These are phyloP conservation scores for Hypericum perforatum DNA, from an alignment of 345 rosid species.

Conservation along the genomic window DNA sequence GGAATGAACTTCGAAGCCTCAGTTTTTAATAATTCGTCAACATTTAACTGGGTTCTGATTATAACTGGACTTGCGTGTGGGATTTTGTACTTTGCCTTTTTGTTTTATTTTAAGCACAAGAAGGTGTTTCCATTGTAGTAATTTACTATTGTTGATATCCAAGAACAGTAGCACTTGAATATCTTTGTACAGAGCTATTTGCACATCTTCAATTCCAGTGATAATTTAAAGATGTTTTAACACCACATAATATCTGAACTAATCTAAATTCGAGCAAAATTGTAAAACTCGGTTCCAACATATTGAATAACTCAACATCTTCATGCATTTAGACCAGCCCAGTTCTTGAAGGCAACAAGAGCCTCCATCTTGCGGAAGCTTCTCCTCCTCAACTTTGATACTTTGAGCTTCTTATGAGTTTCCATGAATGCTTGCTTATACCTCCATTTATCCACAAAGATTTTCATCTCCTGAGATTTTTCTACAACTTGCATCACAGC, in stretches of 20 bases:
- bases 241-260: no score
- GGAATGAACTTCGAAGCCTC: slow-evolving; percentile 80
- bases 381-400: slow-evolving; percentile 74
- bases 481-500: slow-evolving; percentile 95
- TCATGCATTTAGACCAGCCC: slow-evolving; percentile 88
- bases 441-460: slow-evolving; percentile 93
- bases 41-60: slow-evolving; percentile 68
- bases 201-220: no score
- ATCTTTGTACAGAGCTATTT: no score
- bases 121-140: slow-evolving; percentile 68
- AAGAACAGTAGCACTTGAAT: no score
- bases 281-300: no score
- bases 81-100: slow-evolving; percentile 42
- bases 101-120: slow-evolving; percentile 70
- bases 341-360: slow-evolving; percentile 84
- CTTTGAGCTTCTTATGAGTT: slow-evolving; percentile 83
- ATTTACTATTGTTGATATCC: not conserved
- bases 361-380: slow-evolving; percentile 88
- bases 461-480: slow-evolving; percentile 78
- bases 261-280: no score
- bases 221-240: no score
- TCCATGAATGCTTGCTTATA: slow-evolving; percentile 98
- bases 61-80: slow-evolving; percentile 50
- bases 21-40: slow-evolving; percentile 49
- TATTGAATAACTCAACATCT: not conserved